Conservation (phyloP, 345 rosid genomes). For the Salix udensis region DNA sequence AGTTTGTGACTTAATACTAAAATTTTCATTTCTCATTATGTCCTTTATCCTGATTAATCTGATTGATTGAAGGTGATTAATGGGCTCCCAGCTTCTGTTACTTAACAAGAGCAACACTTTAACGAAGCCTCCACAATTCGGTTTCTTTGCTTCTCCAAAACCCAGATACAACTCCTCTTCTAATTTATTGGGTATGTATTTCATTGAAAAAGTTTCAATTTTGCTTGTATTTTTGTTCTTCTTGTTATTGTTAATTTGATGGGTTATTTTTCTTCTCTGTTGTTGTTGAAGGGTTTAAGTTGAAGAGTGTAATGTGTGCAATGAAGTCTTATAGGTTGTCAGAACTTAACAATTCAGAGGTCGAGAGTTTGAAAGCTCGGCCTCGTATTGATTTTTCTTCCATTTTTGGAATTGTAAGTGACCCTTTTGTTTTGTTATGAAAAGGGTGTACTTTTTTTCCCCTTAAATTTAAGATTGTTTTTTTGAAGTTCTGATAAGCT, state of each 20-base stretch:
- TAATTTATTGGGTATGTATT: background rate
- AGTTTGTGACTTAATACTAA: too few relatives aligned
- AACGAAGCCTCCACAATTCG: background rate
- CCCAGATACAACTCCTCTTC: constrained; percentile 1
- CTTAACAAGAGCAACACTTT: constrained; percentile 5
- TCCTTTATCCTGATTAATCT: too few relatives aligned
- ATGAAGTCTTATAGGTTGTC: constrained; percentile 80
- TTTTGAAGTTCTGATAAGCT: too few relatives aligned
- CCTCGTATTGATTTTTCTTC: constrained; percentile 84
- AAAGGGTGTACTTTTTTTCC: too few relatives aligned
- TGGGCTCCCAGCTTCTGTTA: constrained; percentile 22
- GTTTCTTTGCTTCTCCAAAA: background rate
- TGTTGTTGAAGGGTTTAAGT: background rate
- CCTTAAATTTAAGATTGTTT: background rate
- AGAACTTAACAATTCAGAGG: constrained; percentile 52
- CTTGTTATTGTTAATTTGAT: background rate
- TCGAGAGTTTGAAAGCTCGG: constrained; percentile 61
- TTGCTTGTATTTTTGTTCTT: background rate
- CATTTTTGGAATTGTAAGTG: constrained; percentile 53
- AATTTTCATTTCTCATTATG: too few relatives aligned
- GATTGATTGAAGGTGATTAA: constrained; percentile 17
- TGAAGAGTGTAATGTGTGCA: constrained; percentile 24
- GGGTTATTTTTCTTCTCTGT: background rate
- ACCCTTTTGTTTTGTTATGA: background rate
- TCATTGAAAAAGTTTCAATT: background rate